Percentiles rank a stretch among this genome's conserved stretches.
Evolutionary conservation across 2,329 filamentous ascomycete genomes (phyloP).

Genomic region (Corynespora cassiicola): DNA sequence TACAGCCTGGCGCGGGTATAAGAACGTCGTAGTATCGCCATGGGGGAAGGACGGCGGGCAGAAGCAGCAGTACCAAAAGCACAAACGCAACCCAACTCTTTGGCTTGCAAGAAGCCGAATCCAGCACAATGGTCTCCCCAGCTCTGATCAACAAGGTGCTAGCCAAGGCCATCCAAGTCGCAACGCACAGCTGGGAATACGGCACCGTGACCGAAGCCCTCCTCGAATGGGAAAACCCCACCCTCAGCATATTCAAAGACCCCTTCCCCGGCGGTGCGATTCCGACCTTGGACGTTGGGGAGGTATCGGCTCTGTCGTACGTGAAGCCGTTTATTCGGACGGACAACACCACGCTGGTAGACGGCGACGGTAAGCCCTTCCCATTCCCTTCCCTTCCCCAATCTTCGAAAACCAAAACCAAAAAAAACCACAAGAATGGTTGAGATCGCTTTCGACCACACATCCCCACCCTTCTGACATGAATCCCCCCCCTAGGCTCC

Average conservation of each 20-base stretch:
- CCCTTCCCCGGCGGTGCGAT: constrained; percentile 44
- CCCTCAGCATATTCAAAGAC: constrained; percentile 45
- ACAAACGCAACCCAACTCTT: too few relatives aligned
- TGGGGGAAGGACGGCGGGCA: too few relatives aligned
- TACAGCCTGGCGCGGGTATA: too few relatives aligned
- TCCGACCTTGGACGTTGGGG: constrained; percentile 23
- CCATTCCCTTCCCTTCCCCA: too few relatives aligned
- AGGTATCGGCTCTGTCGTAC: constrained; percentile 42
- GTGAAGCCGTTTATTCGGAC: constrained; percentile 40
- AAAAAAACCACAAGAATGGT: neutral
- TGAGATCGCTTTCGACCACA: too few relatives aligned
- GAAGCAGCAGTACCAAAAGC: too few relatives aligned
- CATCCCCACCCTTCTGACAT: constrained; percentile 3
- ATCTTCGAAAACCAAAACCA: neutral
- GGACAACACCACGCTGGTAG: constrained; percentile 36
- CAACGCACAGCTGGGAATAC: constrained; percentile 51
- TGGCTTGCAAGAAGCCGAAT: too few relatives aligned
- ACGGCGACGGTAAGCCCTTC: constrained; percentile 38
- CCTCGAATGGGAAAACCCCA: constrained; percentile 46
- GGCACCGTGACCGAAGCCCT: constrained; percentile 50
- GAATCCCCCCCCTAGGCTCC: constrained; percentile 21
- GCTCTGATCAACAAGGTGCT: constrained; percentile 43
- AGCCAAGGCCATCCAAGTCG: constrained; percentile 33
- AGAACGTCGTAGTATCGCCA: too few relatives aligned
- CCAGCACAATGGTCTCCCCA: constrained; percentile 58